These are phyloP conservation scores for Aegilops speltoides DNA, from an alignment of 176 grass and related monocot species.

Conservation along the genomic window DNA sequence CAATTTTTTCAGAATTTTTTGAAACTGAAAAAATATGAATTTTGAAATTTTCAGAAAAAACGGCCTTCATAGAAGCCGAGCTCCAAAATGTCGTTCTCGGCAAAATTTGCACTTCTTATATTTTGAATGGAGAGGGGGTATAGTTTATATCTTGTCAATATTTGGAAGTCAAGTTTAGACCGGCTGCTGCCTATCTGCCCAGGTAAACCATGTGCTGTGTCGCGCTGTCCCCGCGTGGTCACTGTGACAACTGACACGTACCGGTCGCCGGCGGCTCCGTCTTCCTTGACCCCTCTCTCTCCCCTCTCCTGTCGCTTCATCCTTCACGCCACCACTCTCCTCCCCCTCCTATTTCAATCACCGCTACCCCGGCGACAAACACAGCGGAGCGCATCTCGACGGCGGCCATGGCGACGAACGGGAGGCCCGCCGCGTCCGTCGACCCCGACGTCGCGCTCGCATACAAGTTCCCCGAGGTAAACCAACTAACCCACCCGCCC, in stretches of 20 bases:
- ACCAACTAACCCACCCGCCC: not conserved
- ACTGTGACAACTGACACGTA: not conserved
- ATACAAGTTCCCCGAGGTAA: conserved; percentile 78
- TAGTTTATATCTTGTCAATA: too few relatives aligned
- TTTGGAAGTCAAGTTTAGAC: too few relatives aligned
- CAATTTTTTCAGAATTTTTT: too few relatives aligned
- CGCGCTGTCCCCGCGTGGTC: not conserved
- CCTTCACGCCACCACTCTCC: conserved; percentile 11
- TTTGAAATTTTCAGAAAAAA: too few relatives aligned
- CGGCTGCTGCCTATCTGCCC: too few relatives aligned
- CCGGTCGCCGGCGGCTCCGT: not conserved
- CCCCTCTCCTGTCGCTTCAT: not conserved
- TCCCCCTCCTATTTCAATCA: not conserved
- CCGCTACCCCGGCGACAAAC: not conserved
- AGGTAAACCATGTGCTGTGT: not conserved
- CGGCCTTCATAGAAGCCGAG: too few relatives aligned
- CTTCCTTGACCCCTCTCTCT: not conserved
- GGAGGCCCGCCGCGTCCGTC: conserved; percentile 23
- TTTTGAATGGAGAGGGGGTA: too few relatives aligned
- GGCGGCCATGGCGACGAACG: conserved; percentile 40
- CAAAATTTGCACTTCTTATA: too few relatives aligned
- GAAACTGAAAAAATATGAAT: too few relatives aligned
- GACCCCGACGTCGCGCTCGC: conserved; percentile 62
- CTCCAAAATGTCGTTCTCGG: too few relatives aligned
- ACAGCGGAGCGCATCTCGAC: not conserved